Evolutionary conservation across 1,284 basidiomycete species (phyloP).

Genomic region (Kalmanozyma brasiliensis): DNA sequence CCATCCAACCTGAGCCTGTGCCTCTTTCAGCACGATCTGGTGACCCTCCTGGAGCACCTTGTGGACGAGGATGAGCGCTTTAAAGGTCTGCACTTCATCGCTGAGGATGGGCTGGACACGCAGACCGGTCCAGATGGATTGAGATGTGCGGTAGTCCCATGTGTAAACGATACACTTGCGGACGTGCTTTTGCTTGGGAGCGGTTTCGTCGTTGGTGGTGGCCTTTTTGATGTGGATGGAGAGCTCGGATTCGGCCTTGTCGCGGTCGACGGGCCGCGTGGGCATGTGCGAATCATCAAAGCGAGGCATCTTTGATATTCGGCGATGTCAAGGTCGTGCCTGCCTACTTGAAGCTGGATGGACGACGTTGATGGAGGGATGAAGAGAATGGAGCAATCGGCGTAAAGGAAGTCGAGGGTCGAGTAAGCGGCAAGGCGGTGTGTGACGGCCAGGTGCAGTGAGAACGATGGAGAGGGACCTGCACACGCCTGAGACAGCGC

Average conservation of each 20-base stretch:
- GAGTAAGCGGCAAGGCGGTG: too few species aligned
- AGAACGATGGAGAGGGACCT: not conserved
- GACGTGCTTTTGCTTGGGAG: conserved; percentile 68
- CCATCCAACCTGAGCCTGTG: conserved; percentile 66
- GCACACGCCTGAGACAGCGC: not conserved
- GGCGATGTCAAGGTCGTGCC: not conserved
- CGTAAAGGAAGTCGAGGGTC: not conserved
- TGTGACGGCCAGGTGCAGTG: too few species aligned
- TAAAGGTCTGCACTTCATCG: conserved; percentile 68
- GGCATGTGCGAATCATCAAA: conserved; percentile 59
- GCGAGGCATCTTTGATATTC: conserved; percentile 25
- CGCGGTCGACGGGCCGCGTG: conserved; percentile 65
- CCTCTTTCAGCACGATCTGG: conserved; percentile 63
- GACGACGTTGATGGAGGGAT: conserved; percentile 6
- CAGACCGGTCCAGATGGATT: conserved; percentile 65
- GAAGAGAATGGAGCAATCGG: too few species aligned
- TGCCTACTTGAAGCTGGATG: not conserved
- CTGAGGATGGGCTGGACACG: conserved; percentile 66
- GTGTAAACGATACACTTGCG: conserved; percentile 68
- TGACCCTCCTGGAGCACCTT: conserved; percentile 67
- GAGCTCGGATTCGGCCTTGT: conserved; percentile 66
- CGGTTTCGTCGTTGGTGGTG: conserved; percentile 63
- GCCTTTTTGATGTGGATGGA: conserved; percentile 66
- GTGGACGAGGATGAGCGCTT: conserved; percentile 67
- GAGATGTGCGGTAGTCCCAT: conserved; percentile 67